Base-by-base conservation (phyloP, 495 filamentous ascomycete species). In the Aspergillus nanangensis region DNA sequence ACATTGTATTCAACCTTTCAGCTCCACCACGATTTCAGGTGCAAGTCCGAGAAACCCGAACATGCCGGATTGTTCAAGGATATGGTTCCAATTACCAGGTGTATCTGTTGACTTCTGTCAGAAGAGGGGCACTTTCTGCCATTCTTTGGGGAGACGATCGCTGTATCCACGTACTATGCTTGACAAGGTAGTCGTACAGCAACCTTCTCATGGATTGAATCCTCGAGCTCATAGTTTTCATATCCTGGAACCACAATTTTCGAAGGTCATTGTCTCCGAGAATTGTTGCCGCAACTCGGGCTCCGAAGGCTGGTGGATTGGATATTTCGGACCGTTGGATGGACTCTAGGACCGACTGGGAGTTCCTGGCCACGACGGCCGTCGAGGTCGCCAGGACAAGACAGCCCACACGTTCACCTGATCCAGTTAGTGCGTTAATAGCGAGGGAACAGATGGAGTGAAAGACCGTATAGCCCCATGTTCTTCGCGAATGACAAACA, bases 401-500 rank as follows among this genome's bases (percentile, higher is more conserved):
- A 46, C 64, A 55, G 20, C 56, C 55, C 2, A 58, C 48, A 48
- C 67, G 53, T 36, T 70, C 59, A 1, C 66, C 62, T 65, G 8
- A 2, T 5, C n/a, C 14, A 36, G 11, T 18, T 36, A n/a, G n/a
- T n/a, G n/a, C n/a, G n/a, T n/a, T n/a, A n/a, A n/a, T n/a, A n/a
- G n/a, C n/a, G n/a, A n/a, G 34, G 14, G 8, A 11, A 29, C 1
- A 5, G n/a, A 24, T 27, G 9, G 9, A 13, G 22, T n/a, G 9
- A 8, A 14, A 23, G 18, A 63, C 68, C 68, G 48, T 75, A 75
- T 23, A 75, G 60, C n/a, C 71, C 71, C 56, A 76, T 67, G 41
- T 66, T 74, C 52, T 76, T 73, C 4, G 72, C 64, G 50, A 73
- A 74, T 0, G 69, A 72, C 21, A 69, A 25, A 38, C 60, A 65